Base-by-base conservation (phyloP, 2,329 filamentous ascomycete genomes). In the Arthrocladium fulminans region DNA sequence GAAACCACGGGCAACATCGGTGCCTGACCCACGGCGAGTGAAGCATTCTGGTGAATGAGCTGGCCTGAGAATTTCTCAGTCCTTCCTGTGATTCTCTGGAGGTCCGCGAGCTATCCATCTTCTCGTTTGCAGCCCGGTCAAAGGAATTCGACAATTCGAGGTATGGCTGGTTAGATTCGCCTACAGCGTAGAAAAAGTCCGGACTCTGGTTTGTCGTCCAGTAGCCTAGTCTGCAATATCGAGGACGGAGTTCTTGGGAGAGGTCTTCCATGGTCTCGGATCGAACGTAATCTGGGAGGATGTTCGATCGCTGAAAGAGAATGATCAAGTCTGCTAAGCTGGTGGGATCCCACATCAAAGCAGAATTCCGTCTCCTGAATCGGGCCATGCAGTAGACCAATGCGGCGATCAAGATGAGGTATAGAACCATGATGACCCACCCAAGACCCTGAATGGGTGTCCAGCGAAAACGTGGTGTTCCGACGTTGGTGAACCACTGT, bases 301-400 rank as follows among this genome's bases (percentile, higher is more conserved):
- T 80, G 64, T 94, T 95, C 54, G 86, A 89, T 51, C 84, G 79
- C 54, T 87, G 83, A 22, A 94, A 74, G 9, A 96, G 73, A 1
- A 83, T 79, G 37, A 92, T 75, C 30, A 94, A 70, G 61, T 96
- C 88, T 2, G 86, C 89, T 6, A 96, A 70, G 20, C 83, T 90
- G 39, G 83, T 75, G 2, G 88, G 77, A 61, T 95, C 88, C 89
- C 89, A 96, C 60, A 84, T 76, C 53, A 95, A 70, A 0, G 88
- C 88, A 0, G 88, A 94, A 57, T 73, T 75, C 24, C 76, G 73
- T 19, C 73, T 67, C 47, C 75, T 69, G 68, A 89, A 86, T 54
- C 79, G 83, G n/a, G 79, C 54, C 53, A 83, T 68, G 8, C 89
- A 63, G 1, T 79, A 65, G 9, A 78, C 47, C 2, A 80, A 59